Base-by-base conservation (phyloP, 495 filamentous ascomycete genomes). In the Collariella sp. region DNA sequence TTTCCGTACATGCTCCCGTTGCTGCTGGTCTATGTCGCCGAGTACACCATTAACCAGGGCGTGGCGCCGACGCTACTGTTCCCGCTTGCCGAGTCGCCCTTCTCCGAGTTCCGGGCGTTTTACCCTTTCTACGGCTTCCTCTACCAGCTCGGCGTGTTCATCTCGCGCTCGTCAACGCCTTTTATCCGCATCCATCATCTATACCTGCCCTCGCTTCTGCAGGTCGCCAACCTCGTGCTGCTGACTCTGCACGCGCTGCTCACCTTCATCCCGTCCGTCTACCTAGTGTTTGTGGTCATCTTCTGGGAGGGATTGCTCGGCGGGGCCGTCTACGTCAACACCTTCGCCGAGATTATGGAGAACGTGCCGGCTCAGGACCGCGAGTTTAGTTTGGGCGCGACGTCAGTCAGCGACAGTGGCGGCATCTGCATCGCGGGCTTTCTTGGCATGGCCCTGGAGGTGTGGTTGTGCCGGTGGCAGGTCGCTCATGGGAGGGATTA, bases 281-380 rank as follows among this genome's bases (percentile, higher is more conserved):
- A 86, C 61, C 61, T 95, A 19, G 68, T 96, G 4, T 96, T 95
- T 65, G 62, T 77, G 6, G 72, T 96, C 42, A 72, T 95, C n/a
- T 95, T 96, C 64, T 96, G 93, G 91, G 91, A 96, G 65, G 93
- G 93, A 0, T 67, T 98, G 36, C 74, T 98, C 0, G 93, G 93
- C 6, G 93, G 93, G 0, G 70, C 84, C 9, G 93, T 96, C 0
- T 98, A 98, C 62, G 89, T 97, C 41, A 96, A 91, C 55, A 95
- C 91, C 0, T 98, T 96, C 70, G 89, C 91, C 1, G 86, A 91
- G 67, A 93, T 98, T 55, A 83, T 84, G 61, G 87, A 96, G 50
- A 79, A 82, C 9, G 85, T 95, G 0, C 79, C 81, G 0, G 67
- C 75, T 7, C 78, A 81, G 34, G 91, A 96, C 40, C 76, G 93